Percentiles rank a stretch among this genome's conserved stretches.
Evolutionary conservation across 129 eudicot genomes (phyloP).

Genomic region (Lactuca saligna): DNA sequence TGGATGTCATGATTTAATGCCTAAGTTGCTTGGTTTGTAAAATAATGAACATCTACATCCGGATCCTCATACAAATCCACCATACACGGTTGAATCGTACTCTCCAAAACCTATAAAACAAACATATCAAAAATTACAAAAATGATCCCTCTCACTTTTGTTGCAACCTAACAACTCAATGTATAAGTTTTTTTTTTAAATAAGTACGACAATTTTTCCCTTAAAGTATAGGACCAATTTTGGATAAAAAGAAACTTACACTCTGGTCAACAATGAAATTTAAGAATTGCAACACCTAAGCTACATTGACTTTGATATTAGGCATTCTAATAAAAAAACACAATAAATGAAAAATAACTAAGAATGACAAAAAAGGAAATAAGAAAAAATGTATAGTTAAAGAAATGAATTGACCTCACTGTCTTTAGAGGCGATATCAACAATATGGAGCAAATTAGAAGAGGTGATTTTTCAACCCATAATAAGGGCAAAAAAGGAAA

Average conservation of each 20-base stretch:
- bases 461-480: constrained; percentile 88
- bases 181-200: no score
- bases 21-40: constrained; percentile 80
- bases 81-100: constrained; percentile 56
- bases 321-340: constrained; percentile 64
- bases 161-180: no score
- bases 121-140: no score
- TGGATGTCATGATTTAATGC: constrained; percentile 59
- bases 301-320: constrained; percentile 80
- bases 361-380: neutral
- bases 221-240: neutral
- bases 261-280: constrained; percentile 71
- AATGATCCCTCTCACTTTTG: neutral
- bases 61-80: constrained; percentile 85
- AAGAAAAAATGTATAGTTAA: neutral
- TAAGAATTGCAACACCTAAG: constrained; percentile 86
- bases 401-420: constrained; percentile 32
- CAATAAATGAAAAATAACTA: neutral
- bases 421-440: constrained; percentile 68
- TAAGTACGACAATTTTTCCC: no score
- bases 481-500: constrained; percentile 85
- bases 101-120: constrained; percentile 62
- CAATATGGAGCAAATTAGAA: constrained; percentile 81
- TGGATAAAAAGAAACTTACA: constrained; percentile 41
- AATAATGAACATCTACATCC: constrained; percentile 82